These are phyloP conservation scores for Rubia balearica DNA, from an alignment of 305 asterid species.

Conservation along the genomic window DNA sequence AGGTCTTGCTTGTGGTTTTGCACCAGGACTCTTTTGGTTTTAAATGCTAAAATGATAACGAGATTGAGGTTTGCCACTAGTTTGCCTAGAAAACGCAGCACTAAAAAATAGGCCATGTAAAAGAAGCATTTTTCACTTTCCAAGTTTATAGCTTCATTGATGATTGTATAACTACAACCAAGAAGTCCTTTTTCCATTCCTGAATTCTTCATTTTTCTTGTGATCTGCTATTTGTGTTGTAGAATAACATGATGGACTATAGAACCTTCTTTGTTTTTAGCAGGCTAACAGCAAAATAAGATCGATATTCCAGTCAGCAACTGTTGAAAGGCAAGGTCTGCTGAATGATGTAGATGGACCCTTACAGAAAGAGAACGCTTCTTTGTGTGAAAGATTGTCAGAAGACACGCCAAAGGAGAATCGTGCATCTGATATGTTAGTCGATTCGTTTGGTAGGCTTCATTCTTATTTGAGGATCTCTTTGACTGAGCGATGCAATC, in stretches of 20 bases:
- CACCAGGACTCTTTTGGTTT: not conserved
- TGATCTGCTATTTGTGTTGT: not conserved
- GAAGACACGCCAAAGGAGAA: conserved; percentile 37
- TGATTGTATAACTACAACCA: not conserved
- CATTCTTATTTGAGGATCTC: conserved; percentile 92
- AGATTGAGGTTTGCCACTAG: not conserved
- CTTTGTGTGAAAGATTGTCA: conserved; percentile 42
- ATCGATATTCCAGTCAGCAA: conserved; percentile 25
- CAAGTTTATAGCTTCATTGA: not conserved
- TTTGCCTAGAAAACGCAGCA: not conserved
- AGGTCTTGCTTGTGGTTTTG: not conserved
- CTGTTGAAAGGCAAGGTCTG: conserved; percentile 24
- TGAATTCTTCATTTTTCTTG: not conserved
- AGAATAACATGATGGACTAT: not conserved
- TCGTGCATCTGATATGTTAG: conserved; percentile 53
- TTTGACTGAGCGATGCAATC: conserved; percentile 85
- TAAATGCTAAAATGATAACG: not conserved
- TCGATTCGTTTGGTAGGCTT: conserved; percentile 85
- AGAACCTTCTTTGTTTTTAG: conserved; percentile 13
- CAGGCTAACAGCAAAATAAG: conserved; percentile 37
- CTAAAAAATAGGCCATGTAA: not conserved
- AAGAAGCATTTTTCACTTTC: not conserved
- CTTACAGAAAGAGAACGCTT: conserved; percentile 29
- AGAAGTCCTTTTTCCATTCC: not conserved
- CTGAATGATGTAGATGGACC: conserved; percentile 26